Evolutionary conservation across 106 monocot species (phyloP).

Genomic region (Apostasia ramifera): DNA sequence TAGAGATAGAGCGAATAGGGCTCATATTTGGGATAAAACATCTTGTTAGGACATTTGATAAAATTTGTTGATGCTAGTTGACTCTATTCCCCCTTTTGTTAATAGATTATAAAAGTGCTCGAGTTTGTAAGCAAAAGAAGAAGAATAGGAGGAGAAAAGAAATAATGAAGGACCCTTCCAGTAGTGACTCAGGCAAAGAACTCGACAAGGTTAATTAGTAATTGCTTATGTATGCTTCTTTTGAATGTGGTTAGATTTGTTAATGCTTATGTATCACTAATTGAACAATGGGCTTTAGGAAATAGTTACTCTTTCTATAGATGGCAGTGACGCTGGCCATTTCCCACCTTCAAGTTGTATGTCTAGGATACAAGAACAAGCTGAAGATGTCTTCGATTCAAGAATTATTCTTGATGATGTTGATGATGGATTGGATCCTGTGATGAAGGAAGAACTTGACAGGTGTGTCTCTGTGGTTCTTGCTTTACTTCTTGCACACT

Average conservation of each 20-base stretch:
- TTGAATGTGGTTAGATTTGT: background rate
- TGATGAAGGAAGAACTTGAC: slow-evolving; percentile 57
- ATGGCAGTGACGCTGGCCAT: background rate
- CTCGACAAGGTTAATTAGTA: slow-evolving; percentile 10
- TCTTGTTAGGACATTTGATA: too few relatives aligned
- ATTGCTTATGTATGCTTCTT: background rate
- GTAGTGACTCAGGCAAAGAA: background rate
- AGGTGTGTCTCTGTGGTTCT: slow-evolving; percentile 25
- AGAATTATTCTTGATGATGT: slow-evolving; percentile 41
- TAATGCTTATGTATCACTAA: background rate
- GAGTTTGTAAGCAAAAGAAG: slow-evolving; percentile 22
- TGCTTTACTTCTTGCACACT: background rate
- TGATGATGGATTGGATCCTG: slow-evolving; percentile 69
- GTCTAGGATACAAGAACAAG: slow-evolving; percentile 14
- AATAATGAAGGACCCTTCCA: slow-evolving; percentile 14
- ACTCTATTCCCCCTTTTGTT: background rate
- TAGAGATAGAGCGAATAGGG: too few relatives aligned
- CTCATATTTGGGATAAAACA: too few relatives aligned
- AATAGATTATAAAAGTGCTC: slow-evolving; percentile 20
- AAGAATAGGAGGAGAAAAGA: slow-evolving; percentile 39
- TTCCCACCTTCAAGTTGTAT: slow-evolving; percentile 13
- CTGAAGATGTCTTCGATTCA: slow-evolving; percentile 30
- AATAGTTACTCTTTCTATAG: slow-evolving; percentile 5
- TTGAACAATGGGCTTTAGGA: slow-evolving; percentile 12
- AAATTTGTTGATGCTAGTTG: too few relatives aligned